Evolutionary conservation across 352 stramenopile genomes (phyloP), one percentile per base, ranked within the genome.

Genomic region (Sclerospora graminicola): DNA sequence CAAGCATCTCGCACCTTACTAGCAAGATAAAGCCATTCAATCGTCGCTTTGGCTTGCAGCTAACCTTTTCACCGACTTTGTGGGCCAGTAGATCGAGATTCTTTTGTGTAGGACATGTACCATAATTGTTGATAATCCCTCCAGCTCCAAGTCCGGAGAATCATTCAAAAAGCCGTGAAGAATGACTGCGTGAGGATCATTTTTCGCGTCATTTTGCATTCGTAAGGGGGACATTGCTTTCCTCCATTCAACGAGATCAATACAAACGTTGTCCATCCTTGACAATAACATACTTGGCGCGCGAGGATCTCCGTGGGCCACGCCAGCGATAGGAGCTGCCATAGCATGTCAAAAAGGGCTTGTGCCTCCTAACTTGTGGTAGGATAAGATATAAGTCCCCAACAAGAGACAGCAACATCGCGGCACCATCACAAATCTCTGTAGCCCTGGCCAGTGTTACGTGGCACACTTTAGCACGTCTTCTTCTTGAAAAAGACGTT

Each of bases 281-380:
- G 26, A 63, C 26, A 41, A 62, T 66, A 34, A 66, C 57, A 51
- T 63, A n/a, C n/a, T 63, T 31, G 57, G 40, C 43, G 63, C 44
- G 46, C 52, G 52, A 60, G 51, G 44, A 56, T 63, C 47, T 52
- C 52, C 57, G 51, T 63, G 57, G 41, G 60, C 36, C 33, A 66
- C 21, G n/a, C 29, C 31, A 41, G 50, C 46, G 19, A 11, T 35
- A 59, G 47, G 47, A 66, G 51, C 36, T 59, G 32, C 43, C 57
- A 43, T 28, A 66, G 34, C 29, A 66, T 8, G 33, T 29, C 34
- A 58, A 62, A 58, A 32, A 54, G 54, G 14, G 28, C 42, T 51
- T 8, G 35, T 40, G 59, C 38, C 48, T 66, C 51, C 11, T 49
- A 32, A 50, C 44, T 51, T 54, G 57, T 59, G 15, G 31, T 55